Conservation (phyloP, 805 yeast genomes). For the Spathaspora passalidarum region DNA sequence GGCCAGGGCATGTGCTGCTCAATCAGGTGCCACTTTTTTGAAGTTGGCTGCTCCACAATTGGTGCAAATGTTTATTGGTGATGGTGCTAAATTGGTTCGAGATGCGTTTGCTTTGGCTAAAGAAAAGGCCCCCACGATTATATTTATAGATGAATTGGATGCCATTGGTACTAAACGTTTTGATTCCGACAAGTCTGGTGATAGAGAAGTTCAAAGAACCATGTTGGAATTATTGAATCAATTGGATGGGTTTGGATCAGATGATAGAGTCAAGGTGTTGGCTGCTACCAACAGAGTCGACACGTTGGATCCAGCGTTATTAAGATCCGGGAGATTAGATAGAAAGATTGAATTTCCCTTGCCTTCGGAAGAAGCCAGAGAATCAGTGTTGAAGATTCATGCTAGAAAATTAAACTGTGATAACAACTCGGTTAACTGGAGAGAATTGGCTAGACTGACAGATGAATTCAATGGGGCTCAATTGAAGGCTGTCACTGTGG, state of each 20-base stretch:
- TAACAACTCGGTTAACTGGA: constrained; percentile 86
- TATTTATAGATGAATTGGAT: constrained; percentile 46
- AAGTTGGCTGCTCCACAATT: constrained; percentile 46
- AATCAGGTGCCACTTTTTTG: constrained; percentile 44
- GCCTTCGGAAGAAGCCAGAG: constrained; percentile 97
- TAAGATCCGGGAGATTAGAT: constrained; percentile 96
- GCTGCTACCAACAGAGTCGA: constrained; percentile 99
- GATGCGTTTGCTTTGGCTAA: constrained; percentile 47
- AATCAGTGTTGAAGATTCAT: constrained; percentile 93
- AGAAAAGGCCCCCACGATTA: constrained; percentile 46
- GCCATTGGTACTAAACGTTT: constrained; percentile 46
- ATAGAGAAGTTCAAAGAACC: constrained; percentile 46
- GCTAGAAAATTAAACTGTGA: constrained; percentile 96
- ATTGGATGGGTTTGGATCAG: constrained; percentile 93
- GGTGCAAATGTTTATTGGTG: constrained; percentile 48
- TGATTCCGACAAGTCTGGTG: constrained; percentile 45
- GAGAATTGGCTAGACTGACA: constrained; percentile 95
- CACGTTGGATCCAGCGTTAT: constrained; percentile 95
- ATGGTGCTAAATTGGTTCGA: constrained; percentile 45
- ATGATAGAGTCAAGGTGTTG: constrained; percentile 93
- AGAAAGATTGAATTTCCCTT: constrained; percentile 97
- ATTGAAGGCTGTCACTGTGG: constrained; percentile 96
- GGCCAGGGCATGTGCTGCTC: constrained; percentile 49
- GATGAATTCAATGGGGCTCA: constrained; percentile 99
- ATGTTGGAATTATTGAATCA: constrained; percentile 49